These are phyloP conservation scores for Setaria italica DNA, from an alignment of 202 grass and related monocot genomes.

Conservation along the genomic window DNA sequence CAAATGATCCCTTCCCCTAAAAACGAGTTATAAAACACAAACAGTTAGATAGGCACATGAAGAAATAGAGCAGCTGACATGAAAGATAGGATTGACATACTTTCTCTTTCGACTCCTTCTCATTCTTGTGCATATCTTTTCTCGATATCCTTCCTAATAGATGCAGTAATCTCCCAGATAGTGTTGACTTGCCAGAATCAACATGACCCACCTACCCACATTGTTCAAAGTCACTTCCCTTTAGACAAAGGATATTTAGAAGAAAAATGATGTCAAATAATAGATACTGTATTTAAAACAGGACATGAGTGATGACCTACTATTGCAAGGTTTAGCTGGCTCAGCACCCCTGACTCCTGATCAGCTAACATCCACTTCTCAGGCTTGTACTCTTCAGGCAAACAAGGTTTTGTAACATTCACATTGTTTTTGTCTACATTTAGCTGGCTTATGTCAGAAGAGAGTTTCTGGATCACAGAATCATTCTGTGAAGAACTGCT, in stretches of 20 bases:
- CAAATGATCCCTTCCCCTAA: slow-evolving; percentile 94
- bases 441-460: slow-evolving; percentile 53
- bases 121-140: slow-evolving; percentile 97
- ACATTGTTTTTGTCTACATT: slow-evolving; percentile 60
- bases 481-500: slow-evolving; percentile 48
- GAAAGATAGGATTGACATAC: slow-evolving; percentile 44
- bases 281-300: slow-evolving; percentile 36
- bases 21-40: slow-evolving; percentile 32
- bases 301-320: slow-evolving; percentile 63
- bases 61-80: slow-evolving; percentile 9
- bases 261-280: slow-evolving; percentile 40
- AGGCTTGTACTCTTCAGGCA: slow-evolving; percentile 72
- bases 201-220: slow-evolving; percentile 86
- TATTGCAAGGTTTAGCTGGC: slow-evolving; percentile 96
- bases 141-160: slow-evolving; percentile 93
- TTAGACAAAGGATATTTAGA: slow-evolving; percentile 44
- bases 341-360: slow-evolving; percentile 56
- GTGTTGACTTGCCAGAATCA: slow-evolving; percentile 99
- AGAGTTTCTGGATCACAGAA: slow-evolving; percentile 46
- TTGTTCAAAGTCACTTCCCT: slow-evolving; percentile 40
- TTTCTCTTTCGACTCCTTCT: slow-evolving; percentile 95
- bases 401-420: slow-evolving; percentile 57
- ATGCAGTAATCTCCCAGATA: slow-evolving; percentile 93
- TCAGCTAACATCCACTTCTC: slow-evolving; percentile 84
- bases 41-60: slow-evolving; percentile 40